Conservation (phyloP, 1,284 basidiomycete genomes). For the Agaricales sp. region DNA sequence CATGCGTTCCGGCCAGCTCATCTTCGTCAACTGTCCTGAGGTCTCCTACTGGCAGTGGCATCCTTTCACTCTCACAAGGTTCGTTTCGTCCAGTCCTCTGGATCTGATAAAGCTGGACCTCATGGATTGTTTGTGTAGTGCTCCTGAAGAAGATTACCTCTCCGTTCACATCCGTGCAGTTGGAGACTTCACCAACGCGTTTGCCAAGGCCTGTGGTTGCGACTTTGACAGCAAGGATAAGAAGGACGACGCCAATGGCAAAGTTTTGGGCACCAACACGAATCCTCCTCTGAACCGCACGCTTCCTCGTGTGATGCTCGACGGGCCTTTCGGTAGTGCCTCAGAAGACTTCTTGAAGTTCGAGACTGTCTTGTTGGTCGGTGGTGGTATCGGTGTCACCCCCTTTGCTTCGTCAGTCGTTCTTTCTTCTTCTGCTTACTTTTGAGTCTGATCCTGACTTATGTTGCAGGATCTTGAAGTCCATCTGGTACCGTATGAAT, state of each 20-base stretch:
- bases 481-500: conserved; percentile 94
- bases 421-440: conserved; percentile 4
- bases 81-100: conserved; percentile 10
- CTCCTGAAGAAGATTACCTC: conserved; percentile 86
- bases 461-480: conserved; percentile 62
- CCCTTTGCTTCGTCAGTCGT: conserved; percentile 76
- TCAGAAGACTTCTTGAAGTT: conserved; percentile 82
- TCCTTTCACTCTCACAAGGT: conserved; percentile 84
- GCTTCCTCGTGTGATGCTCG: conserved; percentile 83
- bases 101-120: neutral
- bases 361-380: conserved; percentile 78
- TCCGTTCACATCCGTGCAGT: conserved; percentile 82
- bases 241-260: conserved; percentile 38
- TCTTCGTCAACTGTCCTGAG: conserved; percentile 80
- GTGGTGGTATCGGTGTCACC: conserved; percentile 87
- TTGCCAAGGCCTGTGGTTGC: conserved; percentile 77
- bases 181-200: conserved; percentile 78
- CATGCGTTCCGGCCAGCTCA: conserved; percentile 77
- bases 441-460: conserved; percentile 8
- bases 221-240: conserved; percentile 54
- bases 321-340: conserved; percentile 80
- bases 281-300: conserved; percentile 58
- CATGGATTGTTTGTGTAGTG: conserved; percentile 30
- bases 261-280: conserved; percentile 44
- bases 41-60: conserved; percentile 93